Evolutionary conservation across 495 filamentous ascomycete species (phyloP), one percentile per base, ranked within the genome.

Genomic region (Cryomyces antarcticus): DNA sequence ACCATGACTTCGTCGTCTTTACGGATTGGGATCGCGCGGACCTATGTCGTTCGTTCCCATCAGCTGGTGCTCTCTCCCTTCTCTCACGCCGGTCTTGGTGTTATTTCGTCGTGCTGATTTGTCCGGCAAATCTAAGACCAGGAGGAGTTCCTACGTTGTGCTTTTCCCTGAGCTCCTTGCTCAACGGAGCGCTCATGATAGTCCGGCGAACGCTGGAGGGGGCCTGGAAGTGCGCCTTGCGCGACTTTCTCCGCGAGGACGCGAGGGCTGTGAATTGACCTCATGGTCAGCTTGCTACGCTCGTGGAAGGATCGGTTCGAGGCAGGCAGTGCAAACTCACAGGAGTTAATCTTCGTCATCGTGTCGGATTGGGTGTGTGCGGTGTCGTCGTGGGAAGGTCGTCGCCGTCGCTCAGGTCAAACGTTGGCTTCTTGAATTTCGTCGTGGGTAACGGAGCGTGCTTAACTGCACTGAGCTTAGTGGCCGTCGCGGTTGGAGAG

Each of bases 1-100:
- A 99, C 77, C 57, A 66, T 64, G 54, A 96, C 85, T 67, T 93
- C 84, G 67, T 99, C 89, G 64, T 94, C 88, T 67, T 92, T 92
- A 71, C 89, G 85, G 73, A 97, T 74, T 58, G 89, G 89, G 60
- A 97, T 93, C 56, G 80, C 80, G 67, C 86, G 87, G 64, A 93
- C 85, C 83, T 93, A 55, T 51, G 40, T 7, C 44, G 6, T 39
- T 39, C 36, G 38, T 28, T 48, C 11, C 24, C 7, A 12, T 29
- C 30, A 38, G 30, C 12, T 10, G 11, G 3, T 30, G 31, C 27
- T 24, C 13, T 43, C 53, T 50, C 52, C 46, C 43, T 37, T 6
- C 11, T 42, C 33, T 7, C 38, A 17, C n/a, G 17, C 17, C 17
- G 9, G 30, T 41, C 34, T 6, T 42, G 7, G 34, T 2, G 17